Conservation (phyloP, 2,329 filamentous ascomycete species). For the Fusarium foetens region DNA sequence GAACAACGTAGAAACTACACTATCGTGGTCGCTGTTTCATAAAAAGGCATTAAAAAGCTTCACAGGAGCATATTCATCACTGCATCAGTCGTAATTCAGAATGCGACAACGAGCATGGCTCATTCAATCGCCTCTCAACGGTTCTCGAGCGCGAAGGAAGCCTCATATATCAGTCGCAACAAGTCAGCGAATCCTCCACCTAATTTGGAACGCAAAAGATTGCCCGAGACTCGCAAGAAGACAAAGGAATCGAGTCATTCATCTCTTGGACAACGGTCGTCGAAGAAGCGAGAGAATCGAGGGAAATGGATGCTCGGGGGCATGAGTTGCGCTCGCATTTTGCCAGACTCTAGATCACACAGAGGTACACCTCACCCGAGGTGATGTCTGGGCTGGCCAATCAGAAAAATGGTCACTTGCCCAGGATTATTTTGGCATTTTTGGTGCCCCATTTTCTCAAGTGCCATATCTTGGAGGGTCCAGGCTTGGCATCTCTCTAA, state of each 20-base stretch:
- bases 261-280: conserved; percentile 46
- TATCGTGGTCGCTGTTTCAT: conserved; percentile 25
- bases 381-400: conserved; percentile 51
- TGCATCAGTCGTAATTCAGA: conserved; percentile 41
- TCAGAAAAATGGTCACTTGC: conserved; percentile 53
- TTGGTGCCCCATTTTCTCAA: conserved; percentile 48
- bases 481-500: conserved; percentile 38
- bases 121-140: conserved; percentile 33
- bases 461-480: conserved; percentile 41
- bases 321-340: conserved; percentile 44
- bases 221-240: conserved; percentile 30
- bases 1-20: conserved; percentile 23
- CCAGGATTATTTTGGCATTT: conserved; percentile 51
- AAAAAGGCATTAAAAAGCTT: conserved; percentile 22
- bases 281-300: conserved; percentile 43
- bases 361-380: conserved; percentile 49
- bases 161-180: conserved; percentile 25
- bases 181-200: conserved; percentile 28
- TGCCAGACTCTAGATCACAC: conserved; percentile 49
- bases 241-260: conserved; percentile 47
- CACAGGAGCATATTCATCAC: conserved; percentile 2
- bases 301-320: conserved; percentile 46
- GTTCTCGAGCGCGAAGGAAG: conserved; percentile 19
- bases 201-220: conserved; percentile 39
- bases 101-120: conserved; percentile 48